phyloP scores from a whole-genome alignment of 805 yeast species.

The Cyberlindnera americana region DNA sequence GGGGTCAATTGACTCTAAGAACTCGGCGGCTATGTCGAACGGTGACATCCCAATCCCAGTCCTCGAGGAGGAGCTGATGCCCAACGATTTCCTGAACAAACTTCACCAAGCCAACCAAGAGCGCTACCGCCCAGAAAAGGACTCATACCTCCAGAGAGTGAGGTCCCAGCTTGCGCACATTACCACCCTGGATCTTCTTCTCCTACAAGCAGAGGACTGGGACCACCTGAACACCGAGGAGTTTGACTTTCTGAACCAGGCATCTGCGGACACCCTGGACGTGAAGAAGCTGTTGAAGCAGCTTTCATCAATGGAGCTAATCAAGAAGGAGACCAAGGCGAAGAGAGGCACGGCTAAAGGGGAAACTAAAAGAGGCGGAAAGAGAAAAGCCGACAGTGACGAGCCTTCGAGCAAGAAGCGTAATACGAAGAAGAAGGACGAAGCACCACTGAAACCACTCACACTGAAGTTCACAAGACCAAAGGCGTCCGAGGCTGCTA shows the following conservation, averaged over 20 bases:
- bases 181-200: constrained; percentile 25
- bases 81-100: constrained; percentile 15
- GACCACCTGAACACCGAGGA: constrained; percentile 26
- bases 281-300: constrained; percentile 28
- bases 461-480: constrained; percentile 16
- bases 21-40: background rate
- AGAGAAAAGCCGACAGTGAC: constrained; percentile 10
- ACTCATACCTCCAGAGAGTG: constrained; percentile 21
- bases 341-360: constrained; percentile 7
- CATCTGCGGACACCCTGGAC: constrained; percentile 26
- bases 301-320: constrained; percentile 23
- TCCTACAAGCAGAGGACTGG: constrained; percentile 27
- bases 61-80: constrained; percentile 13
- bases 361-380: constrained; percentile 4
- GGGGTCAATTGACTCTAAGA: background rate
- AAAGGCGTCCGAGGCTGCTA: constrained; percentile 1
- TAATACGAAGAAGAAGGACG: constrained; percentile 2
- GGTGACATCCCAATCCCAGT: constrained; percentile 2
- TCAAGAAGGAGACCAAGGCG: constrained; percentile 22
- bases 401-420: constrained; percentile 8
- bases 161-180: constrained; percentile 26
- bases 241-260: constrained; percentile 24
- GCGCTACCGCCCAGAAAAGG: constrained; percentile 23
- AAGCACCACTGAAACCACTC: constrained; percentile 4
- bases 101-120: constrained; percentile 23